Evolutionary conservation across 2,329 filamentous ascomycete genomes (phyloP), one percentile per base, ranked within the genome.

Genomic region (Incumbomyces delicatus): DNA sequence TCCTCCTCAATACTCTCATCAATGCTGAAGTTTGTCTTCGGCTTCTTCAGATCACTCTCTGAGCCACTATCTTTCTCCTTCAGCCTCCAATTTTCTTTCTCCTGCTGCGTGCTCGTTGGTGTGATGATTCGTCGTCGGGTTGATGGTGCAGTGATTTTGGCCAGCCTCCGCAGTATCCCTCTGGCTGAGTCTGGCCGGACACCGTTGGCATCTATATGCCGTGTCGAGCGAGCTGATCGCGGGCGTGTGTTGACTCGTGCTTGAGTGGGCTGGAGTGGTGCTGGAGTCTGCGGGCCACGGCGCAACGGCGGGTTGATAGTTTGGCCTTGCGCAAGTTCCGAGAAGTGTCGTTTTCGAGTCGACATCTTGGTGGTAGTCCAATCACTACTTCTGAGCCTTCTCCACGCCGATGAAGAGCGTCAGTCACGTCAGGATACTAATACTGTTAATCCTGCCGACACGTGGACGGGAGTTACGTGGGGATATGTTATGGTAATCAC

Each of bases 101-200:
- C 47, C 13, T 14, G 5, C 40, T 44, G 61, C 51, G 49, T 20
- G 30, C 60, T 61, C 50, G 66, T 61, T 1, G 73, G 72, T 5
- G 74, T 74, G 2, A 70, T 70, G 33, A 66, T 59, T 10, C 71
- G 65, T 6, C 68, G 66, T 48, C 66, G 62, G 2, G 69, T 71
- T n/a, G 63, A 57, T 12, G 67, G 70, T 1, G 74, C 74, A 40
- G 77, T 63, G 72, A 73, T 65, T 66, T 65, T 73, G 44, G 74
- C 75, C 7, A 78, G 59, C 44, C 74, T 71, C 40, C 69, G 65
- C 44, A 78, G 57, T 20, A 74, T 68, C 55, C 77, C 73, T 53
- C 76, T 70, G 3, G 74, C 74, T 6, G 75, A 77, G 57, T 77
- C 74, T 34, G 52, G 74, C 62, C 55, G 74, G 69, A 46, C 71